A percentile compares a stretch with the other conserved stretches of the same genome.
Conservation (phyloP, 2,329 filamentous ascomycete species). For the Diaporthe australafricana region DNA sequence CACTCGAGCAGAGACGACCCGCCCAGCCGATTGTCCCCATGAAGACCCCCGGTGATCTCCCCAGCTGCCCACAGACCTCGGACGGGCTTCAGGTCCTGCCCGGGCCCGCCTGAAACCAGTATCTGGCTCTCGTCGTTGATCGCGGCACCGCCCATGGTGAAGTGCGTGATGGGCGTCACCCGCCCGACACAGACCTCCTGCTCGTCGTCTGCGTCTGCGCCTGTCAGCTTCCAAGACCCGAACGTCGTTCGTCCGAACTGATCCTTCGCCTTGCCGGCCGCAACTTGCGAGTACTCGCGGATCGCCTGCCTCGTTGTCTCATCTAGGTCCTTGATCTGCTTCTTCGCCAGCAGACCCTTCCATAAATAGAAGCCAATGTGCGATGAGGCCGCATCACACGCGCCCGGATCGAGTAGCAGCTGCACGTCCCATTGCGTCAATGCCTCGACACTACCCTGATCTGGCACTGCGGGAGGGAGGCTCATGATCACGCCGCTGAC, state of each 20-base stretch:
- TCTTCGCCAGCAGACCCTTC: constrained; percentile 70
- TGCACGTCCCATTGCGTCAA: constrained; percentile 68
- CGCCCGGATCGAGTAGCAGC: constrained; percentile 70
- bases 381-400: constrained; percentile 60
- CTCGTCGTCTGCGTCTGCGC: constrained; percentile 57
- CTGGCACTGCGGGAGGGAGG: constrained; percentile 32
- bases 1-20: constrained; percentile 98
- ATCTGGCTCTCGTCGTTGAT: constrained; percentile 67
- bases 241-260: constrained; percentile 61
- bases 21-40: constrained; percentile 96
- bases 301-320: constrained; percentile 55
- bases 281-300: constrained; percentile 60
- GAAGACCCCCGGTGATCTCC: constrained; percentile 73
- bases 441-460: constrained; percentile 37
- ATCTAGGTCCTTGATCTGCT: constrained; percentile 62
- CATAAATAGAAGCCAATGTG: constrained; percentile 73
- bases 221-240: constrained; percentile 64
- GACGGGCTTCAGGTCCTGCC: constrained; percentile 55
- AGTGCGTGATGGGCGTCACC: constrained; percentile 74
- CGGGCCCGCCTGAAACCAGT: constrained; percentile 50
- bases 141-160: constrained; percentile 74
- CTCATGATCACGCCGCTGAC: constrained; percentile 65
- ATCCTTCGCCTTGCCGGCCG: constrained; percentile 53
- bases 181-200: constrained; percentile 67
- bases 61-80: constrained; percentile 71